Evolutionary conservation across 257 asterid genomes (phyloP).

Genomic region (Solanum arcanum): DNA sequence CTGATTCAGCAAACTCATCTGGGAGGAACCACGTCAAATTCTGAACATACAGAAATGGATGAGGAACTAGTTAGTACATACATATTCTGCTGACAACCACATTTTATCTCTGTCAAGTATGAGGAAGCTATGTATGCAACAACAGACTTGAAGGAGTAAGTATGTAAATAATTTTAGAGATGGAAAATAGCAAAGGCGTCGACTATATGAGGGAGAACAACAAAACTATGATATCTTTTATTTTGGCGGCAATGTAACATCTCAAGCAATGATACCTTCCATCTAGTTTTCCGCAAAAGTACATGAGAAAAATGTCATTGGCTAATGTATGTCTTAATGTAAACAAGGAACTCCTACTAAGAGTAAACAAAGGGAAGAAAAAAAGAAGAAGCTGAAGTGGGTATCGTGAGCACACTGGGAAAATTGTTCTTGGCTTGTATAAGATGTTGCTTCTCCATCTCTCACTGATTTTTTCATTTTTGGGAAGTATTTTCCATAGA

Average conservation of each 20-base stretch:
- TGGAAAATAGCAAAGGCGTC: neutral
- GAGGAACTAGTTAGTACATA: neutral
- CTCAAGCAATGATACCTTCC: neutral
- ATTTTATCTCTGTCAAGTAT: neutral
- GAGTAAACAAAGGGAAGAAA: neutral
- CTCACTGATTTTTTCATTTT: neutral
- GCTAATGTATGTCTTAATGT: neutral
- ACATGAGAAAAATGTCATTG: neutral
- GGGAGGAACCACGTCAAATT: constrained; percentile 98
- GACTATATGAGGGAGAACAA: neutral
- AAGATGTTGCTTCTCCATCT: neutral
- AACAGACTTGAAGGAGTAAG: neutral
- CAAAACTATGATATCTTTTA: neutral
- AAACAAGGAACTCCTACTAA: neutral
- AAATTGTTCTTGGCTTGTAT: neutral
- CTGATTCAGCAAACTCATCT: constrained; percentile 88
- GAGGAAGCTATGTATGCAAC: neutral
- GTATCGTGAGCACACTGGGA: neutral
- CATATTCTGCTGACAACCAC: neutral
- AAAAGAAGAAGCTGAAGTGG: neutral
- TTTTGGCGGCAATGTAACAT: neutral
- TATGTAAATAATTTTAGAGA: neutral
- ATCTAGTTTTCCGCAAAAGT: neutral
- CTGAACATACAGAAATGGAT: constrained; percentile 25
- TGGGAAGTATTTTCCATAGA: neutral